Base-by-base conservation (phyloP, 2,329 filamentous ascomycete species). In the Venturia oleaginea region DNA sequence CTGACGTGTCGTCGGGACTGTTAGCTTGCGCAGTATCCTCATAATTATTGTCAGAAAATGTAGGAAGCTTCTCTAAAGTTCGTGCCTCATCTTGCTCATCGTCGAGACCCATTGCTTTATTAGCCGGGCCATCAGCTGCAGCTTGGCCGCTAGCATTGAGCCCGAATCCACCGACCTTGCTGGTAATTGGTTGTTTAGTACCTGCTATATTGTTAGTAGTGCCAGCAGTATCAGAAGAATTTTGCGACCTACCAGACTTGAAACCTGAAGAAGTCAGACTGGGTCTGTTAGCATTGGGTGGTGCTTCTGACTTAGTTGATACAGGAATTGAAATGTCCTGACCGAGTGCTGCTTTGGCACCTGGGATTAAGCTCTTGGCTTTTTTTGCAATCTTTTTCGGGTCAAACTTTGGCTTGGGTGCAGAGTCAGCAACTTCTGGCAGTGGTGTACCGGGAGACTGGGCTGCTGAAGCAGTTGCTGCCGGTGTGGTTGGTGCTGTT, bases 1-100 rank as follows among this genome's bases (percentile, higher is more conserved):
- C 86, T 69, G 87, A 88, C 62, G 90, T 90, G 63, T 87, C 75
- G 43, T 77, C 77, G 64, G 66, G 67, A 71, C 79, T 83, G 73
- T 78, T 86, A 83, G 69, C 83, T 81, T 66, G 82, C 81, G 72
- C 72, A 71, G 73, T 69, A 71, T 79, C 77, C 54, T 74, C 73
- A 67, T 80, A 76, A 66, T 76, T 76, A 68, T 83, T 83, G 71
- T 87, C 84, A 63, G 90, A 80, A 63, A 88, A 84, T 68, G 88
- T 88, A 65, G 93, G 92, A 66, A 99, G 86, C 77, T 92, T 94
- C 73, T 91, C 91, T 68, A 99, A 84, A 78, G 95, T 97, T 74
- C 92, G 90, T 72, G 90, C 87, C 2, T 88, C 89, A 38, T 86
- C 87, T 71, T 96, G 91, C 70, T 97, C 93, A 71, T 97, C 93